Base-by-base conservation (phyloP, 805 yeast genomes). In the Candida sithepensis region DNA sequence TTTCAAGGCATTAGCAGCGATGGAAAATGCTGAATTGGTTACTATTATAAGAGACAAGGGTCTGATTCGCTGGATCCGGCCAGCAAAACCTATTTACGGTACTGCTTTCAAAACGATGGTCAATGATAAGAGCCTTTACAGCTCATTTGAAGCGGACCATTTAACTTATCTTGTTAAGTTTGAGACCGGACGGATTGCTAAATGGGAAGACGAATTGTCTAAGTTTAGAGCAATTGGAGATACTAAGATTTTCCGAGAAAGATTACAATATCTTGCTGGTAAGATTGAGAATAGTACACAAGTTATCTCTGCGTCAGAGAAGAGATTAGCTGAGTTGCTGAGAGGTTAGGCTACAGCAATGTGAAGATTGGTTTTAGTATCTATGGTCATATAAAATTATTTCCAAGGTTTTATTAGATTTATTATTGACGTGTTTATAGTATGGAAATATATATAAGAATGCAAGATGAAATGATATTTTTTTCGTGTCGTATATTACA, bases 11-110 rank as follows among this genome's bases (percentile, higher is more conserved):
- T 68, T 92, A 26, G 67, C 81, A 4, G 83, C 84, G 3, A 73
- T 94, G 59, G 98, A 92, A 61, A 85, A 82, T 60, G 78, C 81
- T 33, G 97, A 91, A 41, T 67, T 94, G 57, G 77, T 94, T 37
- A 68, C 84, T 1, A 76, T 89, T 46, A 70, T 77, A n/a, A 77
- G 89, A 50, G 86, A 84, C 38, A 84, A 87, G 53, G 98, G 97
- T 16, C 77, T 88, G 23, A 67, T 88, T 19, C 69, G 73, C 40
- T 75, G 77, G 6, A 78, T 94, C 18, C 66, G 69, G 19, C 88
- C 96, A 1, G 96, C 96, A 0, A 83, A 90, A 57, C 98, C 99
- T 2, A 69, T 94, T 20, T 90, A 73, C 64, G 75, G 77, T 48
- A 87, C 91, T 0, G 96, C 98, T 0, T 94, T 92, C 68, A 58